A percentile compares a stretch with the other conserved stretches of the same genome.
Evolutionary conservation across 345 rosid species (phyloP).

Genomic region (Carallia brachiata): DNA sequence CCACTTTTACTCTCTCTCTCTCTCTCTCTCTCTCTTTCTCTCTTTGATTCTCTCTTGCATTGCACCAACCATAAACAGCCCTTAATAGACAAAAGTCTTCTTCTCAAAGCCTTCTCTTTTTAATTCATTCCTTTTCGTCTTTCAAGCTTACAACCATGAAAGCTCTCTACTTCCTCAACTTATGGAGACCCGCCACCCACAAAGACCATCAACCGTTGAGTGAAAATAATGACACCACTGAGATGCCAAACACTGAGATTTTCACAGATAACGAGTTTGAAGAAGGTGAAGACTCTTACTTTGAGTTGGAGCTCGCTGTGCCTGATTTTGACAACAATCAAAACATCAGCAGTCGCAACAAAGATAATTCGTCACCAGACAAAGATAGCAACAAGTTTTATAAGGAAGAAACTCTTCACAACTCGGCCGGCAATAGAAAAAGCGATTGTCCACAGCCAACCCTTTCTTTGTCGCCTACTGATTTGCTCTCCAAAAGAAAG

Average conservation of each 20-base stretch:
- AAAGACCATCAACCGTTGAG: constrained; percentile 24
- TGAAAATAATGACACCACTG: constrained; percentile 12
- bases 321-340: constrained; percentile 32
- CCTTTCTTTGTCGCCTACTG: constrained; percentile 31
- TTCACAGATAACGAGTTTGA: constrained; percentile 36
- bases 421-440: constrained; percentile 19
- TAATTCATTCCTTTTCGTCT: background rate
- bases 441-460: constrained; percentile 22
- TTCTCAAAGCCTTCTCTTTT: background rate
- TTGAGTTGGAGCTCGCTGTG: constrained; percentile 76
- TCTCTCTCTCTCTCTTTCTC: constrained; percentile 4
- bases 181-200: constrained; percentile 43
- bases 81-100: background rate
- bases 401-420: constrained; percentile 13
- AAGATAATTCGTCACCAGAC: constrained; percentile 6
- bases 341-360: constrained; percentile 8
- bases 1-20: background rate
- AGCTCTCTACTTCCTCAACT: constrained; percentile 60
- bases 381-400: constrained; percentile 20
- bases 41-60: constrained; percentile 6
- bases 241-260: constrained; percentile 17
- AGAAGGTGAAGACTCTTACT: constrained; percentile 85
- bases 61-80: constrained; percentile 19
- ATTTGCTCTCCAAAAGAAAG: constrained; percentile 56
- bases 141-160: constrained; percentile 41